A percentile compares a stretch with the other conserved stretches of the same genome.
These are phyloP conservation scores for Epicoccum nigrum DNA, from an alignment of 2,329 filamentous ascomycete genomes.

Conservation along the genomic window DNA sequence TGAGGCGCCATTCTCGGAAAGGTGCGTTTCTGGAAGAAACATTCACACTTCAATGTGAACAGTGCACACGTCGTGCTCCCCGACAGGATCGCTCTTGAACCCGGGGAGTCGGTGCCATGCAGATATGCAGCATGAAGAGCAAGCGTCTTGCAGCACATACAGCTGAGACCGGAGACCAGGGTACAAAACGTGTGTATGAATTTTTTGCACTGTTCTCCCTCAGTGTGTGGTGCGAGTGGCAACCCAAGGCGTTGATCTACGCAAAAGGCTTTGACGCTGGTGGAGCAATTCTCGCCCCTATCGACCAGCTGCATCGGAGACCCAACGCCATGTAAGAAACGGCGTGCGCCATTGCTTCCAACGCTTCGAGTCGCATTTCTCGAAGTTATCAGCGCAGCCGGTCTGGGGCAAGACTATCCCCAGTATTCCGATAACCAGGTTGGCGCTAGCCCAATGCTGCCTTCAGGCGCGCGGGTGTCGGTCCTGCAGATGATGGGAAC, in stretches of 20 bases:
- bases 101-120: constrained; percentile 2
- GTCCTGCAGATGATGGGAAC: constrained; percentile 21
- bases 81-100: constrained; percentile 7
- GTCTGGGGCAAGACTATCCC: constrained; percentile 9
- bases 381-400: constrained; percentile 23
- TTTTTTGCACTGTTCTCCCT: not conserved
- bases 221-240: constrained; percentile 16
- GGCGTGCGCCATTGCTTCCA: constrained; percentile 19
- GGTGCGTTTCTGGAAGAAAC: constrained; percentile 37
- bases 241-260: constrained; percentile 23
- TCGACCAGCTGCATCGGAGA: constrained; percentile 17
- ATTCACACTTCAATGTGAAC: constrained; percentile 28
- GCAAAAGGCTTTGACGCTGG: constrained; percentile 13
- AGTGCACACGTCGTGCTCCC: constrained; percentile 25
- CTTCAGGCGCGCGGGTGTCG: constrained; percentile 21
- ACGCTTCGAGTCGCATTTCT: constrained; percentile 21
- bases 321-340: constrained; percentile 18
- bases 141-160: not conserved
- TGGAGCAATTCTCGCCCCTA: constrained; percentile 19
- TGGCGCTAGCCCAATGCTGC: constrained; percentile 23
- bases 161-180: not conserved
- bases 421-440: constrained; percentile 36
- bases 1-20: constrained; percentile 38
- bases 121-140: not conserved
- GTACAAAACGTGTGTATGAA: not conserved